phyloP scores from a whole-genome alignment of 2,329 filamentous ascomycete species.

The Tolypocladium ovalisporum region DNA sequence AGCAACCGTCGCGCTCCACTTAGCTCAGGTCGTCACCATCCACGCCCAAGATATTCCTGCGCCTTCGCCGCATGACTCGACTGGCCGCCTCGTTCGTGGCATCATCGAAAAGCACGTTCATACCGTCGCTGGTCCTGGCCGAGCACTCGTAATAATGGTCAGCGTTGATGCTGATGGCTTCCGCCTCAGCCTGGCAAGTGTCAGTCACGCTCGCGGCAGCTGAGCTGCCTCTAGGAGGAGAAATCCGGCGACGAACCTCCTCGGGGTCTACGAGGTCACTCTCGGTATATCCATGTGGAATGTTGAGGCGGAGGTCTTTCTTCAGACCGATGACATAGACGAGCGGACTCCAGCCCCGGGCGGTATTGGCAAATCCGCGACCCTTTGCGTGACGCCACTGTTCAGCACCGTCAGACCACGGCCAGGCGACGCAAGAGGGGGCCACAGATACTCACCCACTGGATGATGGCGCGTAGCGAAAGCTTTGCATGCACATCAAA shows the following conservation, averaged over 20 bases:
- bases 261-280: background rate
- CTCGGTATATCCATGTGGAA: background rate
- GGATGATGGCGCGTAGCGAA: conserved; percentile 20
- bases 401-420: background rate
- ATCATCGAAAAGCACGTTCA: conserved; percentile 18
- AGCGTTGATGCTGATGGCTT: conserved; percentile 18
- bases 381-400: background rate
- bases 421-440: background rate
- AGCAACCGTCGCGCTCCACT: no score
- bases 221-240: background rate
- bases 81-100: conserved; percentile 12
- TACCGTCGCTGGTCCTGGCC: conserved; percentile 22
- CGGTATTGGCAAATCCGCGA: background rate
- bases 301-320: background rate
- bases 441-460: conserved; percentile 18
- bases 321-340: background rate
- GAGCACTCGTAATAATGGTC: conserved; percentile 23
- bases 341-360: background rate
- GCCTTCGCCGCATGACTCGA: conserved; percentile 5
- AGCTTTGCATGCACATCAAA: conserved; percentile 25
- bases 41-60: background rate
- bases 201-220: background rate
- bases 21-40: background rate
- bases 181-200: conserved; percentile 16
- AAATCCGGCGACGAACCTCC: background rate